These are phyloP conservation scores for Yamadazyma songkhlaensis DNA, from an alignment of 1,139 yeast species.

Conservation along the genomic window DNA sequence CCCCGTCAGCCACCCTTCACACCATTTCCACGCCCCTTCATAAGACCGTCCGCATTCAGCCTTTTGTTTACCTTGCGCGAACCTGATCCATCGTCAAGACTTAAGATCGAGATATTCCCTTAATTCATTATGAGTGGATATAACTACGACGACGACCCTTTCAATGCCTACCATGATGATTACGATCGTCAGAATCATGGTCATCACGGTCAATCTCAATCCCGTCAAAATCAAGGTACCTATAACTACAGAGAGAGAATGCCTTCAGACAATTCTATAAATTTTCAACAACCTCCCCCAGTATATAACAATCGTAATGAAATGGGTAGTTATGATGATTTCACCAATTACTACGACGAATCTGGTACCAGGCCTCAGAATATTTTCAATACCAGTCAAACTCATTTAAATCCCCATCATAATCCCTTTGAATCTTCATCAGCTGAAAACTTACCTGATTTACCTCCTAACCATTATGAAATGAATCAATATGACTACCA, in stretches of 20 bases:
- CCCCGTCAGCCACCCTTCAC: too few relatives aligned
- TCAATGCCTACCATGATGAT: not conserved
- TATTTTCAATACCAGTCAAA: conserved; percentile 23
- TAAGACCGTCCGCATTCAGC: conserved; percentile 1
- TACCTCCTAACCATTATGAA: conserved; percentile 23
- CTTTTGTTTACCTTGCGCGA: conserved; percentile 3
- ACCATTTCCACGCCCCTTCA: too few relatives aligned
- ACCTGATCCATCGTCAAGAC: not conserved
- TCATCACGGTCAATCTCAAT: conserved; percentile 11
- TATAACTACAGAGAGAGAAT: conserved; percentile 15
- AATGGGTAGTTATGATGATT: conserved; percentile 21
- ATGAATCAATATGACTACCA: conserved; percentile 24
- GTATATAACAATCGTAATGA: conserved; percentile 18
- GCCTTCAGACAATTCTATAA: conserved; percentile 19
- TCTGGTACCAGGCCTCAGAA: conserved; percentile 17
- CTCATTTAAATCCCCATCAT: conserved; percentile 12
- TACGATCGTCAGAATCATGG: not conserved
- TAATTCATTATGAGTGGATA: conserved; percentile 1
- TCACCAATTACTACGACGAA: conserved; percentile 16
- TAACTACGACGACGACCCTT: not conserved
- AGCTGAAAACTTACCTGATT: conserved; percentile 13
- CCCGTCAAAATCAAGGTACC: conserved; percentile 12
- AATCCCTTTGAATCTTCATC: conserved; percentile 17
- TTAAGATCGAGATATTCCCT: not conserved
- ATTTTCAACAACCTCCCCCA: conserved; percentile 36